Evolutionary conservation across 2,329 filamentous ascomycete genomes (phyloP).

Genomic region (Paraconiothyrium sp.): DNA sequence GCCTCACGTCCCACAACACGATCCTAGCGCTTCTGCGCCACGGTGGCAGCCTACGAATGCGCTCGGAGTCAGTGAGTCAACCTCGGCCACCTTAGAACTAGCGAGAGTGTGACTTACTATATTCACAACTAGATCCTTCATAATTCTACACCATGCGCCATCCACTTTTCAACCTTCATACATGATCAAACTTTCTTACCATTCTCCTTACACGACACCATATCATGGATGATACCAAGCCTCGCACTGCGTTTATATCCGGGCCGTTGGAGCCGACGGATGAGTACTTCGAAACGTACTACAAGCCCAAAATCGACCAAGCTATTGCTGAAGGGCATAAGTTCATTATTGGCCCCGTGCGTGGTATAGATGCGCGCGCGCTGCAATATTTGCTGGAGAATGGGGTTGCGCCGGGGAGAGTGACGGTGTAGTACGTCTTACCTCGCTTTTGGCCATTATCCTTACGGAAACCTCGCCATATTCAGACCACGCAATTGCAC

Average conservation of each 20-base stretch:
- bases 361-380: conserved; percentile 37
- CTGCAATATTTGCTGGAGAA: conserved; percentile 36
- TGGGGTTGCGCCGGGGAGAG: conserved; percentile 7
- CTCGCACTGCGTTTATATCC: conserved; percentile 38
- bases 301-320: conserved; percentile 40
- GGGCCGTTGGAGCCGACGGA: conserved; percentile 39
- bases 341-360: conserved; percentile 36
- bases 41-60: neutral
- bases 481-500: neutral
- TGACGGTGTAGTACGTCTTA: conserved; percentile 19
- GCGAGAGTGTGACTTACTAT: no score
- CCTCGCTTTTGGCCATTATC: neutral
- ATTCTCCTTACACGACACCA: neutral
- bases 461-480: neutral
- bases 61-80: no score
- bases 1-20: neutral
- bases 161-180: neutral
- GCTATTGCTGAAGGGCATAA: conserved; percentile 41
- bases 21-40: conserved; percentile 1
- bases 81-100: no score
- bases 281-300: conserved; percentile 44
- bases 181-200: no score
- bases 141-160: neutral
- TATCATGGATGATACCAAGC: neutral
- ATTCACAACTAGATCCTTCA: no score